Base-by-base conservation (phyloP, 306 rosid genomes). In the Malus sieversii region DNA sequence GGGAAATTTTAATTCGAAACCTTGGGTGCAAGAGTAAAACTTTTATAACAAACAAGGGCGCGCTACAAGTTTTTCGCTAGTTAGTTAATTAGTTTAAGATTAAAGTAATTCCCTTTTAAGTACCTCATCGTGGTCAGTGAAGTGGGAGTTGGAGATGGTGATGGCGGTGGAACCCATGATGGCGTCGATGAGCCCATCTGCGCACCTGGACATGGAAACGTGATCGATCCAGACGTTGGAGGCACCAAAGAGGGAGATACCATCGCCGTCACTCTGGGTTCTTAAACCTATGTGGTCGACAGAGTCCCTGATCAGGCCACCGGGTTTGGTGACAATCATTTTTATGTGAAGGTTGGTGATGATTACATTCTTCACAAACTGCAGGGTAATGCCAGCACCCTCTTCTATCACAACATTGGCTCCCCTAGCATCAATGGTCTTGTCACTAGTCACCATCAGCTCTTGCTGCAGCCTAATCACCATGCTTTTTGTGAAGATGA, bases 141-240 rank as follows among this genome's bases (percentile, higher is more conserved):
- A 93, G 75, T 91, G 98, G 73, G 81, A 3, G 55, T 91, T 93
- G 76, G 98, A 93, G 82, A 93, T 90, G 80, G 97, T 93, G 18
- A 93, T 86, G 16, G 85, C 93, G 14, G 97, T 93, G 71, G 98
- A 93, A 2, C 87, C 91, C 93, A 88, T 84, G 51, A 91, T 85
- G 20, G 79, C 90, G 30, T 93, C 98, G 14, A 93, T 79, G 9
- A 93, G 84, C 4, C 97, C 98, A 60, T 93, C 98, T 0, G 3
- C 19, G 44, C 90, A 78, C 0, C 72, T 82, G 29, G 77, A 82
- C 98, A 91, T 90, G 66, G 98, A 93, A 14, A 89, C 87, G 38
- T 93, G 98, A 59, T 93, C 97, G 19, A 91, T 81, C 98, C 98
- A 93, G 35, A 93, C 0, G 66, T 90, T 86, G 68, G 93, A 85